Percentiles rank a stretch among this genome's conserved stretches.
phyloP scores from a whole-genome alignment of 1,284 basidiomycete species.

The Trametes polyzona region DNA sequence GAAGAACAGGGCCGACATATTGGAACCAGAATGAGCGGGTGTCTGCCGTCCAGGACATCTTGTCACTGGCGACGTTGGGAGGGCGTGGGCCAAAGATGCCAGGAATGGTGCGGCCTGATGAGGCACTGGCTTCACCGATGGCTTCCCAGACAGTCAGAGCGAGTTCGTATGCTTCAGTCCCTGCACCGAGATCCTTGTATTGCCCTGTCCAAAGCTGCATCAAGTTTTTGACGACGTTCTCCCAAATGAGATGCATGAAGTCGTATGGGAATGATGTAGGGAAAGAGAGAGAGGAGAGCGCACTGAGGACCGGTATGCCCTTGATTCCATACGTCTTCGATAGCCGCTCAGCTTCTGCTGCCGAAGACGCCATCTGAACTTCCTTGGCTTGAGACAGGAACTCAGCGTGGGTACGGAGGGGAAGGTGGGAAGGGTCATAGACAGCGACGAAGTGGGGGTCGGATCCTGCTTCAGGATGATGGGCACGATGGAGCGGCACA shows the following conservation, averaged over 20 bases:
- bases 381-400: conserved; percentile 38
- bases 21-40: conserved; percentile 42
- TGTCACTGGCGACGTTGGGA: conserved; percentile 42
- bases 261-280: conserved; percentile 48
- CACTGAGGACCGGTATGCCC: conserved; percentile 38
- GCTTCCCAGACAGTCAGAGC: conserved; percentile 39
- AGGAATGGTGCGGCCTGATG: conserved; percentile 40
- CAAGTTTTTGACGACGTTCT: too few relatives aligned
- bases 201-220: too few relatives aligned
- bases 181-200: too few relatives aligned
- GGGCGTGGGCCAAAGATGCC: conserved; percentile 40
- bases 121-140: conserved; percentile 40
- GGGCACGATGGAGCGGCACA: conserved; percentile 35
- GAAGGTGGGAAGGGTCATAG: conserved; percentile 43
- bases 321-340: conserved; percentile 46
- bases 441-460: not conserved
- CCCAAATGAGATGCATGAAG: conserved; percentile 54
- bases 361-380: conserved; percentile 35
- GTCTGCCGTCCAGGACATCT: conserved; percentile 33
- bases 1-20: conserved; percentile 45
- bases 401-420: conserved; percentile 39
- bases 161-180: conserved; percentile 37
- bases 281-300: conserved; percentile 41
- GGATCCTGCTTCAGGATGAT: conserved; percentile 4
- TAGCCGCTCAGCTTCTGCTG: conserved; percentile 30